Conservation (phyloP, 805 yeast species). For the Kazachstania bromeliacearum region DNA sequence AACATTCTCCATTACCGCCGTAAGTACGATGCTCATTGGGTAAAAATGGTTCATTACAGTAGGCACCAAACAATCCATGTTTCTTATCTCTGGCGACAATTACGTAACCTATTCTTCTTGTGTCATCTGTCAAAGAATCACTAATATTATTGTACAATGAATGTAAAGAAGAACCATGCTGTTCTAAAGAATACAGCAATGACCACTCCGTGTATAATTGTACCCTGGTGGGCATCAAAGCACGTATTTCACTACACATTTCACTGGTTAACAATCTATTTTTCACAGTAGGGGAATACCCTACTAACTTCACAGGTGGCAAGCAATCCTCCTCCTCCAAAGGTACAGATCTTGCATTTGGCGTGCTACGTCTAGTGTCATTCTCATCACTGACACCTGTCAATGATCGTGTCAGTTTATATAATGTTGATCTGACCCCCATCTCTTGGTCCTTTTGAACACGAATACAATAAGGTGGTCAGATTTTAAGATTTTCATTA, state of each 20-base stretch:
- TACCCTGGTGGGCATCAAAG: constrained; percentile 64
- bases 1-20: constrained; percentile 93
- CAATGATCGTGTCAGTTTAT: constrained; percentile 2
- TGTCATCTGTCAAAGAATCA: constrained; percentile 28
- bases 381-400: not conserved
- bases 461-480: no score
- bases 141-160: constrained; percentile 57
- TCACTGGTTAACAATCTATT: constrained; percentile 48
- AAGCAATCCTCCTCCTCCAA: constrained; percentile 33
- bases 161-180: constrained; percentile 78
- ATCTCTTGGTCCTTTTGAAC: not conserved
- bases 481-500: no score
- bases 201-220: constrained; percentile 75
- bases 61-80: constrained; percentile 68
- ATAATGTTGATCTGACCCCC: constrained; percentile 4
- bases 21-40: constrained; percentile 66
- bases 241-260: constrained; percentile 66
- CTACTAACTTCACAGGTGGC: constrained; percentile 47
- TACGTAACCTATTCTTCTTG: constrained; percentile 62
- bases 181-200: constrained; percentile 75
- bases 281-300: constrained; percentile 51
- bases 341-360: not conserved
- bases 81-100: constrained; percentile 58
- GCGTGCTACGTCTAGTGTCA: not conserved
- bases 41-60: constrained; percentile 59